Base-by-base conservation (phyloP, 495 filamentous ascomycete species). In the Penicillium taxi region DNA sequence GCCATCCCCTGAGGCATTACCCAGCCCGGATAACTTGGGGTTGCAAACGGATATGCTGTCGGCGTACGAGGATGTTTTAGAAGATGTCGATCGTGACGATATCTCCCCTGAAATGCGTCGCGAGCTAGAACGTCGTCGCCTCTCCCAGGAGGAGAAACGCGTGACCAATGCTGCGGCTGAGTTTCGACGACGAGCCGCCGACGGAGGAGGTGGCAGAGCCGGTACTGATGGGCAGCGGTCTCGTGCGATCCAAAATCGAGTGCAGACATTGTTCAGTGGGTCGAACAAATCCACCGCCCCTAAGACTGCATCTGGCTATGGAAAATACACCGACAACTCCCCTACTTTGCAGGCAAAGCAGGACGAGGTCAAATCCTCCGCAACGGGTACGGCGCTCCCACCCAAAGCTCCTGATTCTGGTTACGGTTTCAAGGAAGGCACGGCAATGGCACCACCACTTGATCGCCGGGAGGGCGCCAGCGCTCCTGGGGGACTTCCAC, bases 161-260 rank as follows among this genome's bases (percentile, higher is more conserved):
- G 93, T 98, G 7, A 88, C 84, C 22, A 81, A 75, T 27, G 91
- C 89, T 1, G 86, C 86, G n/a, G 88, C 84, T 1, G 91, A 95
- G 57, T 94, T 96, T 52, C 78, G 84, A 3, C 73, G 78, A 40
- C 80, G 82, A 17, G 69, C 94, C 27, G 80, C 84, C 2, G 80
- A 80, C 9, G 75, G 72, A 1, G 56, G 66, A 24, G 76, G 78
- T 29, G 69, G 76, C 27, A 73, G 73, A 45, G 53, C 57, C 19
- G 51, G 50, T 1, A 30, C 39, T 9, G 58, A 65, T 35, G 55
- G 55, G n/a, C 55, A 52, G 18, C 70, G 82, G 24, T 87, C 87
- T 20, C 72, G 75, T 16, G 82, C 80, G 13, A 96, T 98, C 31
- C 86, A 95, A 56, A 90, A 84, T 50, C 82, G 87, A 48, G 86